phyloP scores from a whole-genome alignment of 441 rosid genomes.

The Corymbia citriodora region DNA sequence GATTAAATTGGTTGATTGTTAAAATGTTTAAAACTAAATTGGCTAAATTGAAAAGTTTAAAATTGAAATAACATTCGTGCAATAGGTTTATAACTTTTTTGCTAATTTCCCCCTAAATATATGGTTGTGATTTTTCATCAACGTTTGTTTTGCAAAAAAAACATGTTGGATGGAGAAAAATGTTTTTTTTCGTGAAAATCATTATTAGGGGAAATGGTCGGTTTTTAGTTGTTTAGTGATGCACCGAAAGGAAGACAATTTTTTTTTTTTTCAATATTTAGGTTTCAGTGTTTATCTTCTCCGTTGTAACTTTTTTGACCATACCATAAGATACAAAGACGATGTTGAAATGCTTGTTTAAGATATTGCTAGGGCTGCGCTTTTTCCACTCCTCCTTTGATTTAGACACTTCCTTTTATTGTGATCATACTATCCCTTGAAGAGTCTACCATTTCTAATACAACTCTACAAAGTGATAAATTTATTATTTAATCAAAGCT shows the following conservation, averaged over 20 bases:
- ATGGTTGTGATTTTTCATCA: not conserved
- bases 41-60: not conserved
- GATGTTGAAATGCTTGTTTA: not conserved
- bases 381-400: too few species aligned
- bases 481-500: too few species aligned
- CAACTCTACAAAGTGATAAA: too few species aligned
- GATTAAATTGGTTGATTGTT: not conserved
- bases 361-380: too few species aligned
- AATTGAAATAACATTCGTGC: not conserved
- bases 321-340: not conserved
- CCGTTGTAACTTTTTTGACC: not conserved
- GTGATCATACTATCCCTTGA: too few species aligned
- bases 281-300: not conserved
- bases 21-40: rapidly evolving
- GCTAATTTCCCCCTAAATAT: not conserved
- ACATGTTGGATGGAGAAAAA: not conserved
- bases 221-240: not conserved
- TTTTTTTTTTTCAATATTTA: not conserved
- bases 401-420: too few species aligned
- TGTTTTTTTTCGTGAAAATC: not conserved
- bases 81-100: not conserved
- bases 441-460: too few species aligned
- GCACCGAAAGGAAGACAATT: not conserved
- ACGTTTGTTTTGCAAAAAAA: not conserved
- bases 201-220: not conserved